Evolutionary conservation across 78 protist species (phyloP).

Genomic region (Dictyostelium firmibasis): DNA sequence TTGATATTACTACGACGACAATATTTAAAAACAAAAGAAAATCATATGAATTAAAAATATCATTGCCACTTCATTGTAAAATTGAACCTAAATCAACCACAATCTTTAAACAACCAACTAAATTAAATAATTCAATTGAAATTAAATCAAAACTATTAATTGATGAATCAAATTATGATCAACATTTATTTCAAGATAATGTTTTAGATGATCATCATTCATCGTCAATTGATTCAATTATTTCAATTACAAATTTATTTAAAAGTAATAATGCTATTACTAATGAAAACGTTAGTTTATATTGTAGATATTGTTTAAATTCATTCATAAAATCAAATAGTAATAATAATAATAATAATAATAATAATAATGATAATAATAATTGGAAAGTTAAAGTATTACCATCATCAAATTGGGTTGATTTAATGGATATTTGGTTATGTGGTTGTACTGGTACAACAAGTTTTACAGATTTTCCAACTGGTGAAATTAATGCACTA

Average conservation of each 20-base stretch:
- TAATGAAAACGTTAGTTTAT: background rate
- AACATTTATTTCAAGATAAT: slow-evolving; percentile 6
- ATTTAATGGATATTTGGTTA: slow-evolving; percentile 62
- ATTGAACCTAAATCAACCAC: background rate
- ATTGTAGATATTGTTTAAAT: slow-evolving; percentile 28
- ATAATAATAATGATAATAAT: background rate
- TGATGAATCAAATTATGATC: background rate
- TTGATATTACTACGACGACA: background rate
- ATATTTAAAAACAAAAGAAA: background rate
- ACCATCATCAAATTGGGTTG: slow-evolving; percentile 63
- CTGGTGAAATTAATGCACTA: slow-evolving; percentile 11
- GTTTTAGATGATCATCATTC: slow-evolving; percentile 20
- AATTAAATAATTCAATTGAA: background rate
- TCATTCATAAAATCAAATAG: background rate
- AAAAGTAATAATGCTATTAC: background rate
- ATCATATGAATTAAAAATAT: background rate
- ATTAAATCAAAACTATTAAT: background rate
- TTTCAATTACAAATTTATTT: background rate
- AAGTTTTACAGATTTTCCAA: slow-evolving; percentile 27
- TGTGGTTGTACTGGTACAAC: slow-evolving; percentile 69
- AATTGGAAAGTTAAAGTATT: background rate
- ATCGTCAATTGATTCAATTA: background rate
- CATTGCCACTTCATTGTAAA: slow-evolving; percentile 3
- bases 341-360: background rate
- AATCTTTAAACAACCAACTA: background rate